These are phyloP conservation scores for Camelina neglecta DNA, from an alignment of 345 rosid species.

Conservation along the genomic window DNA sequence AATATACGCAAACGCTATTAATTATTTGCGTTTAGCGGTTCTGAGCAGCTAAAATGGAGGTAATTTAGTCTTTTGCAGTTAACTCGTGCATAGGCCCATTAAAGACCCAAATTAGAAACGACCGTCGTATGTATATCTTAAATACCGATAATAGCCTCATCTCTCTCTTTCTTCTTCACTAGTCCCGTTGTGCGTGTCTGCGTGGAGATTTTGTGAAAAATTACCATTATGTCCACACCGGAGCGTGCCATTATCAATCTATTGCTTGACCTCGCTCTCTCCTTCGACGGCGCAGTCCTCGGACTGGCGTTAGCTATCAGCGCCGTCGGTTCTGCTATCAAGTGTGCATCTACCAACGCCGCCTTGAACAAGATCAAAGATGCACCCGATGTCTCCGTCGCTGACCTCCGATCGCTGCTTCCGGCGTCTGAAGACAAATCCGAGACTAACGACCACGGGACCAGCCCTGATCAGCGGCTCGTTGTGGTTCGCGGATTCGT, in stretches of 20 bases:
- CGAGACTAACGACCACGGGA: conserved; percentile 2
- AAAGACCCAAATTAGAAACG: conserved; percentile 22
- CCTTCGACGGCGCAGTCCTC: conserved; percentile 88
- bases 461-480: conserved; percentile 46
- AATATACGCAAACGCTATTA: background rate
- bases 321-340: conserved; percentile 63
- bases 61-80: background rate
- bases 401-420: conserved; percentile 74
- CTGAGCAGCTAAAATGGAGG: background rate
- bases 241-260: conserved; percentile 64
- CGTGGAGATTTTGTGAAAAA: background rate
- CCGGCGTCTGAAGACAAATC: conserved; percentile 34
- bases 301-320: conserved; percentile 72
- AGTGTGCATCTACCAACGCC: conserved; percentile 52
- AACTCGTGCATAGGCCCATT: conserved; percentile 15
- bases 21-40: background rate
- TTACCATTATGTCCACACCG: conserved; percentile 68
- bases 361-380: conserved; percentile 59
- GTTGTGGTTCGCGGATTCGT: conserved; percentile 73
- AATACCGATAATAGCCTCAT: conserved; percentile 25
- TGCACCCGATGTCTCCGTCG: conserved; percentile 57
- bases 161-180: background rate
- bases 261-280: conserved; percentile 65
- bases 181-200: background rate
- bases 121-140: background rate